These are phyloP conservation scores for Begonia peltatifolia DNA, from an alignment of 306 rosid species.

Conservation along the genomic window DNA sequence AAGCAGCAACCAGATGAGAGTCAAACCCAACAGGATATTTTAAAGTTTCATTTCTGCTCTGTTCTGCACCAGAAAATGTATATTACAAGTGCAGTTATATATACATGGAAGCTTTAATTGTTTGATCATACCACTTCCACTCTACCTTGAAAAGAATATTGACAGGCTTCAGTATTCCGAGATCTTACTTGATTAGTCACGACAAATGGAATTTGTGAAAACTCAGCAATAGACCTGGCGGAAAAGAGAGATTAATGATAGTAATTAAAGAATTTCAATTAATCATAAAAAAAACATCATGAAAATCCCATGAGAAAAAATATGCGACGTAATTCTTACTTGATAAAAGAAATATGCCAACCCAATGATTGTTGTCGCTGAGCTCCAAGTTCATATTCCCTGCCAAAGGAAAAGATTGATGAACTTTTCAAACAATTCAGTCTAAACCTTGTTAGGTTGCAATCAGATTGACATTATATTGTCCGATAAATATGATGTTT, in stretches of 20 bases:
- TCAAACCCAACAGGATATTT: constrained; percentile 32
- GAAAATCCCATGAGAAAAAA: constrained; percentile 6
- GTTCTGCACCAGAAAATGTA: constrained; percentile 26
- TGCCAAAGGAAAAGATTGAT: constrained; percentile 16
- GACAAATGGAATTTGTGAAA: constrained; percentile 77
- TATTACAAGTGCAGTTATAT: constrained; percentile 5
- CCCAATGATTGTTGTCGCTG: constrained; percentile 57
- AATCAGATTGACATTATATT: neutral
- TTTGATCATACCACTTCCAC: constrained; percentile 12
- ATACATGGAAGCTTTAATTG: constrained; percentile 5
- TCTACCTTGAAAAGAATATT: constrained; percentile 79
- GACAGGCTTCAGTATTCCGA: constrained; percentile 42
- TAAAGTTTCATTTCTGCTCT: constrained; percentile 13
- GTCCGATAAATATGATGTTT: too few species aligned
- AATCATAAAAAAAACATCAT: constrained; percentile 5
- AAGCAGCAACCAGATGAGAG: constrained; percentile 87
- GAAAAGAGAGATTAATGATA: constrained; percentile 7
- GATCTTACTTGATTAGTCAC: constrained; percentile 95
- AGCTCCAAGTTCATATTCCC: constrained; percentile 49
- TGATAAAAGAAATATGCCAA: constrained; percentile 80
- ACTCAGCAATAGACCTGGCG: constrained; percentile 80
- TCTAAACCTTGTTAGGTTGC: neutral
- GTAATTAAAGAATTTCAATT: neutral
- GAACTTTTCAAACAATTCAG: neutral
- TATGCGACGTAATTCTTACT: constrained; percentile 33